phyloP scores from a whole-genome alignment of 139 green algal species.

The Micromonas commoda region DNA sequence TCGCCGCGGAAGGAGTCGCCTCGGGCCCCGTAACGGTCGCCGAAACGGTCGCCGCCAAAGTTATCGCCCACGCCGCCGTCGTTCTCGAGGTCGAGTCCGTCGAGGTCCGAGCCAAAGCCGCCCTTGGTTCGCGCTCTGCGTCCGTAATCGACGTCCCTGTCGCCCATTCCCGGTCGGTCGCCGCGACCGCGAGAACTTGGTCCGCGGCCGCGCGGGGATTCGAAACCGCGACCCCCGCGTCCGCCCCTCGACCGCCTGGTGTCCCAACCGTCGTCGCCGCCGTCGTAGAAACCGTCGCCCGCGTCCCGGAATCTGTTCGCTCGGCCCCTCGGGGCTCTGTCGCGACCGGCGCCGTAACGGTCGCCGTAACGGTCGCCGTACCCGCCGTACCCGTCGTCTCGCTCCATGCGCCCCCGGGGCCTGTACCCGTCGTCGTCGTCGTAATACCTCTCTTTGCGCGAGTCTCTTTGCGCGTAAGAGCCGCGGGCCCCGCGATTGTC shows the following conservation, averaged over 20 bases:
- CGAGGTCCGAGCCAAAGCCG: not conserved
- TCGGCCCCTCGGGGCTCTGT: no score
- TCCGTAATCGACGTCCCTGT: no score
- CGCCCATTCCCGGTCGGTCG: no score
- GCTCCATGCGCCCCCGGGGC: not conserved
- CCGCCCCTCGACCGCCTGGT: not conserved
- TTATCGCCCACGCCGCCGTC: not conserved
- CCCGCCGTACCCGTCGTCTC: not conserved
- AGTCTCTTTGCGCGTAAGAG: no score
- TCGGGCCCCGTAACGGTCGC: not conserved
- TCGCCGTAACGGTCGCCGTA: not conserved
- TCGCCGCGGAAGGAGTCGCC: not conserved
- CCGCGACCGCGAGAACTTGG: no score
- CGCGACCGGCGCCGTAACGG: not conserved
- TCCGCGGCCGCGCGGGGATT: not conserved
- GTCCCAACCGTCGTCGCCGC: not conserved
- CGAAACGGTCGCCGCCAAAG: not conserved
- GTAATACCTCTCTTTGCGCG: not conserved
- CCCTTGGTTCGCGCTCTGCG: not conserved
- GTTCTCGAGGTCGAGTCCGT: not conserved
- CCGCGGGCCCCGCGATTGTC: no score
- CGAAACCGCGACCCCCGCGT: not conserved
- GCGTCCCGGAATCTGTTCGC: not conserved
- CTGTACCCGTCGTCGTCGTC: not conserved
- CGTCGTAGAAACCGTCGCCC: not conserved